Evolutionary conservation across 2,329 filamentous ascomycete genomes (phyloP).

Genomic region (Dactylellina sp.): DNA sequence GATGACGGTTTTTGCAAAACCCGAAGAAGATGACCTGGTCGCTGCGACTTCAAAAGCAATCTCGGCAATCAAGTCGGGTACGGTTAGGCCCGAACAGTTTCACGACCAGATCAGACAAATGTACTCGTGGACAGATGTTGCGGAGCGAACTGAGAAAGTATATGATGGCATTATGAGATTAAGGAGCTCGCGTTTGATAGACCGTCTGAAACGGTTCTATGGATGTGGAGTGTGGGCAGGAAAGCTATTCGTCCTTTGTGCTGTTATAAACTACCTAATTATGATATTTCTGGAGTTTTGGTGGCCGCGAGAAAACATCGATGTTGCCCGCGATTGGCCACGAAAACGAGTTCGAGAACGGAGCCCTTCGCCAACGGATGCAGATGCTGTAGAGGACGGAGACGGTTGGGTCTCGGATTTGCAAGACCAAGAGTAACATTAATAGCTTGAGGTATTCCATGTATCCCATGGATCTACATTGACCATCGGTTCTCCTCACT

Average conservation of each 20-base stretch:
- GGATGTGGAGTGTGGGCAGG: conserved; percentile 98
- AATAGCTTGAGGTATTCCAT: too few relatives aligned
- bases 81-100: conserved; percentile 90
- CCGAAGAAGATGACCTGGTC: conserved; percentile 95
- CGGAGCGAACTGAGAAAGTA: conserved; percentile 89
- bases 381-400: conserved; percentile 16
- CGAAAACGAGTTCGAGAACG: conserved; percentile 70
- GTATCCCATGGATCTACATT: too few relatives aligned
- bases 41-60: conserved; percentile 90
- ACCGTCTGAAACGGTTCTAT: conserved; percentile 94
- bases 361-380: conserved; percentile 47
- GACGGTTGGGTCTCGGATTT: conserved; percentile 48
- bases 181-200: conserved; percentile 91
- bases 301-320: conserved; percentile 85
- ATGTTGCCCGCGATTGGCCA: conserved; percentile 91
- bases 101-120: conserved; percentile 97
- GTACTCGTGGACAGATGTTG: conserved; percentile 99
- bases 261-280: conserved; percentile 91
- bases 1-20: conserved; percentile 97
- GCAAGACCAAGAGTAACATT: conserved; percentile 40
- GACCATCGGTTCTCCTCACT: too few relatives aligned
- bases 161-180: conserved; percentile 92
- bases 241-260: conserved; percentile 94
- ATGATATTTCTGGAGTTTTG: conserved; percentile 88
- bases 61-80: conserved; percentile 82